Conservation (phyloP, 2,329 filamentous ascomycete species). For the Clarireedia monteithiana region DNA sequence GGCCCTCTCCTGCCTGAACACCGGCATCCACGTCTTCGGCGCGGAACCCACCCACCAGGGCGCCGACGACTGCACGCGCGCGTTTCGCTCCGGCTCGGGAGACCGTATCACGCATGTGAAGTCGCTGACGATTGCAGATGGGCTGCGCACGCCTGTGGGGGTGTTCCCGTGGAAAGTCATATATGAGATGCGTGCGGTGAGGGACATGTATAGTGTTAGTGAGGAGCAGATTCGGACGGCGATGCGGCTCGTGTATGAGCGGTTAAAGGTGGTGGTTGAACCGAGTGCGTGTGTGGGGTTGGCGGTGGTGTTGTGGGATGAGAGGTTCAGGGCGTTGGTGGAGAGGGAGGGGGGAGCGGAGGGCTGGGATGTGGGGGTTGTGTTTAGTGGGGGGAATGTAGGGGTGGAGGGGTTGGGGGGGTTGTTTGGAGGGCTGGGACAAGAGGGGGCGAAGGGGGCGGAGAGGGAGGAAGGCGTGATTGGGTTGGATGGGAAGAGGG, state of each 20-base stretch:
- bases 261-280: conserved; percentile 87
- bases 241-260: conserved; percentile 71
- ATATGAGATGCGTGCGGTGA: conserved; percentile 60
- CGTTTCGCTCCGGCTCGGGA: conserved; percentile 48
- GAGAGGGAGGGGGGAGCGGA: conserved; percentile 60
- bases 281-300: conserved; percentile 79
- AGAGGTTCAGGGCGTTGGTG: conserved; percentile 68
- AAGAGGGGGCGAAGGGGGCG: not conserved
- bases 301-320: conserved; percentile 75
- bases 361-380: conserved; percentile 64
- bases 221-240: conserved; percentile 77
- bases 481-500: conserved; percentile 16
- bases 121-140: conserved; percentile 80
- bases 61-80: conserved; percentile 73
- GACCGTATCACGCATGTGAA: conserved; percentile 59
- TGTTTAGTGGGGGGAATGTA: conserved; percentile 55
- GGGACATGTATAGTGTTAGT: conserved; percentile 62
- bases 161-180: conserved; percentile 70
- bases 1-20: conserved; percentile 66
- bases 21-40: conserved; percentile 71
- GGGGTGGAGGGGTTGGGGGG: conserved; percentile 44
- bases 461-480: conserved; percentile 11
- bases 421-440: conserved; percentile 35
- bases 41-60: conserved; percentile 78
- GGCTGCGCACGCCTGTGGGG: conserved; percentile 77